Conservation (phyloP, 2,329 filamentous ascomycete species). For the Chaetothyriales sp. region DNA sequence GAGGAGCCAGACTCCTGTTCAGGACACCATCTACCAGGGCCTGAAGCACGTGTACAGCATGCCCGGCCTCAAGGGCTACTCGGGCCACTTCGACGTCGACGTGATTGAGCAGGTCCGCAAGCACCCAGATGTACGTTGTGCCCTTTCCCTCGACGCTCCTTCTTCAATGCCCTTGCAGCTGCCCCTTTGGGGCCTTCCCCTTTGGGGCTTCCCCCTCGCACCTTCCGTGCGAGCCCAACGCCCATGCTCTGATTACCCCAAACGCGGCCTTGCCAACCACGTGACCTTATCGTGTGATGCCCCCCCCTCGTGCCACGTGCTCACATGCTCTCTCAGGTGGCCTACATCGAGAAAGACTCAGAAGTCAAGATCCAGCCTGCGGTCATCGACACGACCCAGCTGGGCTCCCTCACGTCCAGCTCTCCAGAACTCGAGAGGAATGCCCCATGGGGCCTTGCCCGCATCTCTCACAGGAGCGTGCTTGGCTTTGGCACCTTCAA, state of each 20-base stretch:
- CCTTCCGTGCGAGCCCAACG: not conserved
- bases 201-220: slow-evolving; percentile 3
- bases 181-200: not conserved
- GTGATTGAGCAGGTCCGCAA: slow-evolving; percentile 86
- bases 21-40: slow-evolving; percentile 60
- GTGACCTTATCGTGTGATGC: not conserved
- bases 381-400: slow-evolving; percentile 86
- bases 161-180: slow-evolving; percentile 2
- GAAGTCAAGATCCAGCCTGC: slow-evolving; percentile 77
- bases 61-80: slow-evolving; percentile 76
- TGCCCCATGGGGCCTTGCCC: slow-evolving; percentile 95
- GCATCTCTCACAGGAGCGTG: slow-evolving; percentile 84
- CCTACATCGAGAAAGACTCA: slow-evolving; percentile 90
- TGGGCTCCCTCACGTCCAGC: slow-evolving; percentile 65
- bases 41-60: slow-evolving; percentile 97
- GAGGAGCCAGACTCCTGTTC: slow-evolving; percentile 42
- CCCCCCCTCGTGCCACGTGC: slow-evolving; percentile 1
- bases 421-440: slow-evolving; percentile 61
- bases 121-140: slow-evolving; percentile 81
- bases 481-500: slow-evolving; percentile 80
- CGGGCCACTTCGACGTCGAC: slow-evolving; percentile 88
- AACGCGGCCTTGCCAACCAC: not conserved
- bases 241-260: not conserved
- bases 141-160: slow-evolving; percentile 1
- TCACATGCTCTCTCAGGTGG: slow-evolving; percentile 49